Percentiles rank a stretch among this genome's conserved stretches.
These are phyloP conservation scores for Tetracladium marchalianum DNA, from an alignment of 495 filamentous ascomycete genomes.

Conservation along the genomic window DNA sequence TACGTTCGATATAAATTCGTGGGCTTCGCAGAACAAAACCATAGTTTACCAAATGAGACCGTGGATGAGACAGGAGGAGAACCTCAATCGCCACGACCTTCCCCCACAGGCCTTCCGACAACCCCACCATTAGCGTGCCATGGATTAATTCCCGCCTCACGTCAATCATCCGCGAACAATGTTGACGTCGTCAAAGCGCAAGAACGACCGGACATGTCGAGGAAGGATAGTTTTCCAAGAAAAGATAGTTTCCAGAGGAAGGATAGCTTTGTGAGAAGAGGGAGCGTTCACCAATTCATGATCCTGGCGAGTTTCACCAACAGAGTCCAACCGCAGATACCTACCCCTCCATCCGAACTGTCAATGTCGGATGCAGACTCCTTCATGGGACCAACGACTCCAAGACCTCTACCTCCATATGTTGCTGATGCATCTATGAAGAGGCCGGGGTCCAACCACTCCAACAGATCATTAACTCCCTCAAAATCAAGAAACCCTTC, in stretches of 20 bases:
- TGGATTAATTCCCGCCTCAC: constrained; percentile 28
- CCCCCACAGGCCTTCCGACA: constrained; percentile 16
- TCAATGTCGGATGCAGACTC: constrained; percentile 8
- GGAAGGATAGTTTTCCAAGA: background rate
- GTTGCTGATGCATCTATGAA: background rate
- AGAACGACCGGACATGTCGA: constrained; percentile 1
- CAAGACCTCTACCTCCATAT: background rate
- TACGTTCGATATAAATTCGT: constrained; percentile 36
- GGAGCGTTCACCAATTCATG: constrained; percentile 22
- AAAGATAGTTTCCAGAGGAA: background rate
- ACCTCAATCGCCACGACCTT: background rate
- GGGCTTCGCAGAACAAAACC: constrained; percentile 10
- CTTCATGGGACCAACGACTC: constrained; percentile 8
- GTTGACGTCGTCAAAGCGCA: constrained; percentile 7
- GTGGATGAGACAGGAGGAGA: background rate
- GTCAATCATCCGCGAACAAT: constrained; percentile 18
- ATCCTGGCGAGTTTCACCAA: constrained; percentile 21
- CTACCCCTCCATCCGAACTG: constrained; percentile 8
- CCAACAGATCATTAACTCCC: background rate
- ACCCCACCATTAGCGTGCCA: constrained; percentile 30
- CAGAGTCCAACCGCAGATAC: constrained; percentile 22
- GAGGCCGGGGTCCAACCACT: background rate
- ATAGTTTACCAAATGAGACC: background rate
- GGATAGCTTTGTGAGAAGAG: background rate
- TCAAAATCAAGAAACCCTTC: constrained; percentile 5